Base-by-base conservation (phyloP, 2,329 filamentous ascomycete species). In the Verticillium nubilum region DNA sequence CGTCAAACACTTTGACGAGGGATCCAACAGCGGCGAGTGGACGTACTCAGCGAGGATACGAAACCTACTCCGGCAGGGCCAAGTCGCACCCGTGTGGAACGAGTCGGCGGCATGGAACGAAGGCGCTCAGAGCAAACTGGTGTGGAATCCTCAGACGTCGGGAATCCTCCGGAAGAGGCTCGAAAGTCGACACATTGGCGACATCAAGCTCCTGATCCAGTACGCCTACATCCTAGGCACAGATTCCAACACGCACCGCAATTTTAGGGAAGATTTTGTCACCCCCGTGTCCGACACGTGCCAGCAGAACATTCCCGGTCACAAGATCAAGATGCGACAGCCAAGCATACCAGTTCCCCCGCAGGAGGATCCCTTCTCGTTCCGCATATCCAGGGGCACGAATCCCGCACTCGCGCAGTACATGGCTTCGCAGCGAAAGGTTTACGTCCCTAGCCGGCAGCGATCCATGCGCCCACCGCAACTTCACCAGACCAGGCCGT, bases 1-100 rank as follows among this genome's bases (percentile, higher is more conserved):
- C 26, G 73, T 78, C 35, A 77, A 78, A 61, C 78, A 81, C 64
- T 79, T 78, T 54, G 76, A 80, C 47, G 76, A 78, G 27, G 72
- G 73, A 1, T 65, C 70, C 50, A 72, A 69, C 52, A 71, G 71
- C 56, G 74, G 73, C 54, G 70, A 74, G 25, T 81, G 78, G 78
- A 72, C 73, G 4, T 79, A 79, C 62, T 74, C 75, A 23, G 72
- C 72, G 2, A 68, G 78, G 54, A 74, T 81, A 66, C 74, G 77
- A 35, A 80, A 80, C 62, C 65, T 80, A 19, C 66, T 80, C 52
- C 67, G 72, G 26, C 78, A 80, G 63, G 65, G 63, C 1, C 73
- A 72, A 7, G 69, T 77, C 17, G 64, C 69, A 17, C 64, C 67
- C 27, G 67, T 72, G 7, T 80, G 77, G 78, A 70, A 69, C 26